These are phyloP conservation scores for Pichia sp. DNA, from an alignment of 1,139 yeast genomes.

Conservation along the genomic window DNA sequence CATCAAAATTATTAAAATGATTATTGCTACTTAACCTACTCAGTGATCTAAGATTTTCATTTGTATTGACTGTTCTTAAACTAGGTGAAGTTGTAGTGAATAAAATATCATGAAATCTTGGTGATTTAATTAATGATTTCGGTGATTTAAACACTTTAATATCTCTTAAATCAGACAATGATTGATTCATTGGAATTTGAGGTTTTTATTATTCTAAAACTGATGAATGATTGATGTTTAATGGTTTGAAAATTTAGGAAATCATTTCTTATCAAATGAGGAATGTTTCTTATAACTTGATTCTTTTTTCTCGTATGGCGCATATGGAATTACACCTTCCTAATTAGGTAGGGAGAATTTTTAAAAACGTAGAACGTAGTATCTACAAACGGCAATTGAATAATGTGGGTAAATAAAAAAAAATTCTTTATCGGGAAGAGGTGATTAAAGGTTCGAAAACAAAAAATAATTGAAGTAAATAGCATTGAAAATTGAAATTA, in stretches of 20 bases:
- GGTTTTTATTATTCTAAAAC: too few relatives aligned
- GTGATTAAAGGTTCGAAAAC: too few relatives aligned
- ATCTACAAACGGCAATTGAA: too few relatives aligned
- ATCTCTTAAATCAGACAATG: not conserved
- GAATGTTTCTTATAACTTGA: too few relatives aligned
- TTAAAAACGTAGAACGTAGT: not conserved
- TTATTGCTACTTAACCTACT: too few relatives aligned
- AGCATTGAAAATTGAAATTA: too few relatives aligned
- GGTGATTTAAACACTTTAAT: slow-evolving; percentile 19
- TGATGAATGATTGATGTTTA: too few relatives aligned
- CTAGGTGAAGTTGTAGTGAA: slow-evolving; percentile 17
- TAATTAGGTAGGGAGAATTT: not conserved
- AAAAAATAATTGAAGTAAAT: too few relatives aligned
- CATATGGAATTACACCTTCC: not conserved
- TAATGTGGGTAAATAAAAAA: not conserved
- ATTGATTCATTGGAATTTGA: not conserved
- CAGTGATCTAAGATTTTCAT: not conserved
- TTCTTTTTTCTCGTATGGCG: not conserved
- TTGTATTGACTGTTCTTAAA: slow-evolving; percentile 1
- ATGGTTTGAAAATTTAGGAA: not conserved
- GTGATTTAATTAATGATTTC: slow-evolving; percentile 18
- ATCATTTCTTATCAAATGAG: not conserved
- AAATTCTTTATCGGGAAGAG: too few relatives aligned
- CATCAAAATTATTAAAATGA: not conserved
- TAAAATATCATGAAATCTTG: slow-evolving; percentile 9